Evolutionary conservation across 129 eudicot genomes (phyloP), one percentile per base, ranked within the genome.

Genomic region (Helichrysum umbraculigerum): DNA sequence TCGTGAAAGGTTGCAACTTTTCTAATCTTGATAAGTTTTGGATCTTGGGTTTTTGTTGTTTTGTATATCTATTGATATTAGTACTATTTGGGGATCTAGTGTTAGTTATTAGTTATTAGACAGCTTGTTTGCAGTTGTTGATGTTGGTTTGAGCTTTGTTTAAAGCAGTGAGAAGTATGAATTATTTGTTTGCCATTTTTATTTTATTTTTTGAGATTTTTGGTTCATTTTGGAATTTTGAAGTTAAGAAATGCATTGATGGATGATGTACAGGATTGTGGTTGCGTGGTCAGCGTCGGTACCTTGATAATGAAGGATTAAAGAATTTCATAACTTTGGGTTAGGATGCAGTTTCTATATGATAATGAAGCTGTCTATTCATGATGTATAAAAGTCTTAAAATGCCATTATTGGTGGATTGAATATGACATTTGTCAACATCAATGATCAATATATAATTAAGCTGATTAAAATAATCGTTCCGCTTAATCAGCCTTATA

Each of bases 1-100:
- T 86, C 93, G 88, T 76, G 91, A 88, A 81, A 82, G 96, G 96
- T 84, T 54, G 73, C 37, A 50, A 34, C 15, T 77, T 22, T 52
- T 6, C 41, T 6, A 22, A 25, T 47, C 58, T 70, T 62, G 14
- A 20, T 72, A 58, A 3, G 54, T 77, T 69, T 74, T 81, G 88
- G 85, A 78, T 73, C 81, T 75, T 50, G 77, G 73, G 70, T 76
- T 66, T 78, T 33, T 65, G 58, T 82, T 82, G 56, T 44, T 77
- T 60, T 66, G 61, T 74, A 75, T 34, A 44, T 62, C 58, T 68
- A 3, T 70, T 64, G 34, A 14, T 56, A 21, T 78, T 63, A 9
- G 25, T 75, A 47, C 77, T 35, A 34, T 19, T 68, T 76, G 59
- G 76, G 85, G 66, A 66, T 74, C 66, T 68, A 19, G 22, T n/a